Evolutionary conservation across 164 flowering plant genomes (phyloP).

Genomic region (Tetrastigma voinierianum): DNA sequence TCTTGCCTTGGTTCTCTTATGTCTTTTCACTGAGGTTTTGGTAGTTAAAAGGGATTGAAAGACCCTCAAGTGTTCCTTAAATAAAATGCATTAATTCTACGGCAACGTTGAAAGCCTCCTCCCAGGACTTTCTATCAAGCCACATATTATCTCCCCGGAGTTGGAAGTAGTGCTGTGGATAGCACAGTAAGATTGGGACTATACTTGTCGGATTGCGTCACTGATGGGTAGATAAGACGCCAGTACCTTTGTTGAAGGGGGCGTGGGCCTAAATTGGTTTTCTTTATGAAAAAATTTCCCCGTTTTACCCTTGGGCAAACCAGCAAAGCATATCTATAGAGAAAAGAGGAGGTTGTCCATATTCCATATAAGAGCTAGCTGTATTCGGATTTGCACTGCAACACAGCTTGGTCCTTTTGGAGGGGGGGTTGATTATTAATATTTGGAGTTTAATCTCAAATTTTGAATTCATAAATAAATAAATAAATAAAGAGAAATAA

Average conservation of each 20-base stretch:
- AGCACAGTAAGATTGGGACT: neutral
- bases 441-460: too few relatives aligned
- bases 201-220: neutral
- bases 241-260: too few relatives aligned
- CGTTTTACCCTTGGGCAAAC: too few relatives aligned
- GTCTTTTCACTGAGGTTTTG: neutral
- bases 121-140: neutral
- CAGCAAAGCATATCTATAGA: constrained; percentile 19
- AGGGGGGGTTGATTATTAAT: too few relatives aligned
- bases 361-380: constrained; percentile 21
- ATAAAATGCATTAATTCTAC: too few relatives aligned
- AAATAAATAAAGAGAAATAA: too few relatives aligned
- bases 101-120: neutral
- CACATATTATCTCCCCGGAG: neutral
- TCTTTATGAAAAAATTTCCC: constrained; percentile 5
- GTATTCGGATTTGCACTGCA: constrained; percentile 16
- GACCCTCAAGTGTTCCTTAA: too few relatives aligned
- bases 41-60: neutral
- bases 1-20: too few relatives aligned
- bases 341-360: constrained; percentile 10
- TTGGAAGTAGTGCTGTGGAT: neutral
- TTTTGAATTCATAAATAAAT: too few relatives aligned
- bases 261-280: constrained; percentile 10
- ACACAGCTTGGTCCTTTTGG: neutral
- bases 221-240: neutral